Evolutionary conservation across 2,329 filamentous ascomycete genomes (phyloP), one percentile per base, ranked within the genome.

Genomic region (Graphium sp.): DNA sequence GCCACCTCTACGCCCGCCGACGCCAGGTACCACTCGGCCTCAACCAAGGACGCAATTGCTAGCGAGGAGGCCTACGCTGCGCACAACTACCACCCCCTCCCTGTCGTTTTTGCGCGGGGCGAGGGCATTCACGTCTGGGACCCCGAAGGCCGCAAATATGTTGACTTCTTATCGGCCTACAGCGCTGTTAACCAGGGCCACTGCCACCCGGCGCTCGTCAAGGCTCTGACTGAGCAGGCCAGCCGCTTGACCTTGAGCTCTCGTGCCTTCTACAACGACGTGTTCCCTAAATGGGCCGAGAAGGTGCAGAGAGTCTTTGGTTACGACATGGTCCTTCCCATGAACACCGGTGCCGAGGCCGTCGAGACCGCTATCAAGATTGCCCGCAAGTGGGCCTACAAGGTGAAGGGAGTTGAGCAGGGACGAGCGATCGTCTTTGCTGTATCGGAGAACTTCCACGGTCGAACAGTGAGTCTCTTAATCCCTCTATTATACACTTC

Each of bases 71-170:
- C 80, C 48, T 87, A 71, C 52, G 89, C 89, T 28, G 89, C 89
- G 27, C 89, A 98, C 70, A 98, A 98, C 64, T 98, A 98, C 65
- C 85, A 95, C 55, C 89, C 89, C 11, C 70, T 98, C 3, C 89
- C 89, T 22, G 75, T 98, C 34, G 89, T 93, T 47, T 94, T 95
- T 53, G 66, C 87, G 32, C 72, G 74, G 39, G 89, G 84, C 23
- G 68, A 75, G 43, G 89, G 87, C 27, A 77, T 78, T 46, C 75
- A 79, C 35, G 89, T 95, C 33, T 98, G 89, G 87, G 89, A 98
- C 48, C 89, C 89, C 12, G 89, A 98, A 60, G 84, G 81, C 47
- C 80, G 75, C 43, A 76, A 93, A 52, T 95, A 98, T 55, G 74
- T 95, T 44, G 89, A 98, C 59, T 98, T 94, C 58, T 73, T 98